Conservation (phyloP, 768 basidiomycete species). For the Boletus reticulatus region DNA sequence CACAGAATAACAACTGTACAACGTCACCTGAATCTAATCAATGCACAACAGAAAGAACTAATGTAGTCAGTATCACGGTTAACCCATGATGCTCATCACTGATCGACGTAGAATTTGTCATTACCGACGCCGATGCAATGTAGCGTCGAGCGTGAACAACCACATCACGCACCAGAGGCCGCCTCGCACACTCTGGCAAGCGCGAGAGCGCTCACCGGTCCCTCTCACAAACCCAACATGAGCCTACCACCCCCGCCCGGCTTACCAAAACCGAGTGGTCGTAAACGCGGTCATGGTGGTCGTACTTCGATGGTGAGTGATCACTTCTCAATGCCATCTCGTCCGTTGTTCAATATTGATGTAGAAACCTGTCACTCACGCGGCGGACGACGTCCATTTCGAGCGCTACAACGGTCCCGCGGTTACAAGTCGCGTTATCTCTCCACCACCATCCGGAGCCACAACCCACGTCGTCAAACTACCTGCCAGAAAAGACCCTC, state of each 20-base stretch:
- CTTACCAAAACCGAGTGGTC: background rate
- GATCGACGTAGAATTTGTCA: background rate
- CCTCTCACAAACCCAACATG: background rate
- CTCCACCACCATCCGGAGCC: slow-evolving; percentile 4
- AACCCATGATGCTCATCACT: no score
- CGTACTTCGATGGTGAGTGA: slow-evolving; percentile 2
- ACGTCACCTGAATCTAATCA: background rate
- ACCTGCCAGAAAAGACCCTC: background rate
- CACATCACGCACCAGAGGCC: background rate
- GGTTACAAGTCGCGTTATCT: background rate
- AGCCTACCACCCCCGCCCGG: slow-evolving; percentile 13
- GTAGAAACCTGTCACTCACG: slow-evolving; percentile 4
- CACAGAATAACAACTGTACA: background rate
- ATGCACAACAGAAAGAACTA: background rate
- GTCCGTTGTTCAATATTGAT: background rate
- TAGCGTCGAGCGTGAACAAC: background rate
- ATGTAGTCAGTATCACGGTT: background rate
- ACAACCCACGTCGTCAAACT: slow-evolving; percentile 8
- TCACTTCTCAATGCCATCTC: background rate
- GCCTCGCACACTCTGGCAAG: background rate
- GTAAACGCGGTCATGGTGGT: background rate
- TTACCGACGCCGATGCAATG: slow-evolving; percentile 1
- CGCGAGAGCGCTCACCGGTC: background rate
- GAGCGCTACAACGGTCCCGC: slow-evolving; percentile 7
- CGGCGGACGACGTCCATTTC: background rate